Evolutionary conservation across 2,329 filamentous ascomycete species (phyloP).

Genomic region (Paecilomyces dactylethromorphus): DNA sequence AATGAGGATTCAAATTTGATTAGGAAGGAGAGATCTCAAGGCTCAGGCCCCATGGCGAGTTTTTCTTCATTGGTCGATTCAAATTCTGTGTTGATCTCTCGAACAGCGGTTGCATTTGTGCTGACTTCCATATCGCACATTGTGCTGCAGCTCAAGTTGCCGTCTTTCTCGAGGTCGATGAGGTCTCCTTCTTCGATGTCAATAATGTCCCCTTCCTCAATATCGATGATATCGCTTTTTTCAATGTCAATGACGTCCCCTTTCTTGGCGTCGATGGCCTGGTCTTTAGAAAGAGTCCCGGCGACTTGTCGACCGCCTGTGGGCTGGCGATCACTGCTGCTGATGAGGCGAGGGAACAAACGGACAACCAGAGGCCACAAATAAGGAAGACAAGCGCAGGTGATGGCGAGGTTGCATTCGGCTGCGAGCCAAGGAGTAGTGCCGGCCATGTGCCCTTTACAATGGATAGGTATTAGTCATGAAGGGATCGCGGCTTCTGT

Average conservation of each 20-base stretch:
- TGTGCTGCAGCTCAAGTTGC: slow-evolving; percentile 6
- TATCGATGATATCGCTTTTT: no score
- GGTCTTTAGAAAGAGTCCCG: neutral
- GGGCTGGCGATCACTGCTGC: slow-evolving; percentile 18
- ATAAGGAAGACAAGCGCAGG: slow-evolving; percentile 35
- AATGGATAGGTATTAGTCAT: slow-evolving; percentile 6
- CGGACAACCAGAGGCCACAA: slow-evolving; percentile 30
- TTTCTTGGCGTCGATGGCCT: slow-evolving; percentile 10
- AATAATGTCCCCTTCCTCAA: no score
- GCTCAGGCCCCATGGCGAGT: slow-evolving; percentile 13
- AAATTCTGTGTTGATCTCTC: slow-evolving; percentile 12
- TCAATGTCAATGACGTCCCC: slow-evolving; percentile 22
- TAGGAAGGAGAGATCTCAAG: neutral
- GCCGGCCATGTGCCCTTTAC: slow-evolving; percentile 20
- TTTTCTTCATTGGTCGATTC: slow-evolving; percentile 15
- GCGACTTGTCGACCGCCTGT: slow-evolving; percentile 10
- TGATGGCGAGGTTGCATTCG: slow-evolving; percentile 37
- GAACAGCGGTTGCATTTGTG: slow-evolving; percentile 20
- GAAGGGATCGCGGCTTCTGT: neutral
- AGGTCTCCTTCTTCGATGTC: no score
- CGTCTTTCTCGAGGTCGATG: slow-evolving; percentile 19
- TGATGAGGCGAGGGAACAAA: slow-evolving; percentile 32
- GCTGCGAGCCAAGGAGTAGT: slow-evolving; percentile 41
- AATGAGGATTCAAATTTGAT: neutral
- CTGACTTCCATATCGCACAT: slow-evolving; percentile 23